phyloP scores from a whole-genome alignment of 148 eudicot species.

The Rhododendron henanense region DNA sequence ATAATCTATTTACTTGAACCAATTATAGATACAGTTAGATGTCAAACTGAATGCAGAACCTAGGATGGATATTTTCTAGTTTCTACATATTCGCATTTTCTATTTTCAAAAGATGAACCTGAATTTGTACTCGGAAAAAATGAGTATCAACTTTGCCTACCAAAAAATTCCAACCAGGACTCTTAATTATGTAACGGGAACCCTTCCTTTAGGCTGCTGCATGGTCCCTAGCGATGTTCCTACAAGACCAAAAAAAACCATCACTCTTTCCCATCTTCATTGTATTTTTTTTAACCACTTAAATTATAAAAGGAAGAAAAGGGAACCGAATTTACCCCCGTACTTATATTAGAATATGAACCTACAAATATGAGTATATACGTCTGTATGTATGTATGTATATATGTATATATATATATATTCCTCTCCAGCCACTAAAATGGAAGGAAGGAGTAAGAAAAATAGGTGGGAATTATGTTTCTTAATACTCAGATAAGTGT shows the following conservation, averaged over 20 bases:
- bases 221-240: constrained; percentile 19
- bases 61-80: constrained; percentile 6
- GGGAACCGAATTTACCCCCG: neutral
- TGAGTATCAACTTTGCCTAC: constrained; percentile 8
- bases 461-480: neutral
- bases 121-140: neutral
- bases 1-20: neutral
- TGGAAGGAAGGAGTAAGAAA: neutral
- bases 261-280: neutral
- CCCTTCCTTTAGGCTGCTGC: constrained; percentile 28
- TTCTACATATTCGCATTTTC: constrained; percentile 10
- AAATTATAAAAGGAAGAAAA: neutral
- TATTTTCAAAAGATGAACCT: constrained; percentile 7
- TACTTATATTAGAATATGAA: neutral
- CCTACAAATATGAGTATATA: neutral
- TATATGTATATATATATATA: neutral
- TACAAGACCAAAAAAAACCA: constrained; percentile 17
- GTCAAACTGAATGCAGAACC: constrained; percentile 10
- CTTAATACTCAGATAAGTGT: neutral
- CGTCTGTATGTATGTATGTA: no score
- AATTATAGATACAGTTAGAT: constrained; percentile 12
- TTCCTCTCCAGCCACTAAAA: neutral
- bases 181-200: constrained; percentile 16
- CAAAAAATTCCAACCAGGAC: constrained; percentile 14
- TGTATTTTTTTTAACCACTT: neutral